Evolutionary conservation across 352 stramenopile genomes (phyloP).

Genomic region (Phytophthora sp.): DNA sequence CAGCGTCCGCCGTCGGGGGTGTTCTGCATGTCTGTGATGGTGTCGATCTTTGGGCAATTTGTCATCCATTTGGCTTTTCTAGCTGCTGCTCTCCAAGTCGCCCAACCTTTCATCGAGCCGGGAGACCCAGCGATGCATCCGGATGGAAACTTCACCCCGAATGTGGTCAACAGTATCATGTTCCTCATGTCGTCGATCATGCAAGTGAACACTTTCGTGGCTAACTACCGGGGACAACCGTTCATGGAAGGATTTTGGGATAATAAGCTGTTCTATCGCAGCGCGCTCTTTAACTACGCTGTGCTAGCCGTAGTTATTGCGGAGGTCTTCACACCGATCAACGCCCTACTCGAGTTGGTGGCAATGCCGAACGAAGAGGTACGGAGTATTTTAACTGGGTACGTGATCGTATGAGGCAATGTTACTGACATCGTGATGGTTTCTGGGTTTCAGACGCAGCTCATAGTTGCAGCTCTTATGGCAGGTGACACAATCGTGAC

Average conservation of each 20-base stretch:
- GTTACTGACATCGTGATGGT: slow-evolving; percentile 6
- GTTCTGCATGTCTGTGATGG: slow-evolving; percentile 92
- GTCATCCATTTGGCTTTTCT: slow-evolving; percentile 95
- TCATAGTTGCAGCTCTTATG: slow-evolving; percentile 58
- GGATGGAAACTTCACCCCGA: slow-evolving; percentile 96
- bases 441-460: slow-evolving; percentile 45
- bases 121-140: slow-evolving; percentile 80
- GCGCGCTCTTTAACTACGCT: slow-evolving; percentile 79
- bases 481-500: slow-evolving; percentile 57
- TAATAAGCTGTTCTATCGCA: slow-evolving; percentile 94
- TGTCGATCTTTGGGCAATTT: slow-evolving; percentile 97
- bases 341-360: slow-evolving; percentile 91
- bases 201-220: slow-evolving; percentile 96
- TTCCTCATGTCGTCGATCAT: slow-evolving; percentile 96
- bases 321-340: slow-evolving; percentile 89
- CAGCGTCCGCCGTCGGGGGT: slow-evolving; percentile 94
- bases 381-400: too few relatives aligned
- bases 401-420: too few relatives aligned
- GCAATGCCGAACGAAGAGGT: slow-evolving; percentile 80
- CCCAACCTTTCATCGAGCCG: slow-evolving; percentile 86
- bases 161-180: slow-evolving; percentile 98
- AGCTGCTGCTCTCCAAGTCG: slow-evolving; percentile 87
- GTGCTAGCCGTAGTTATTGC: slow-evolving; percentile 90
- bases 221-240: slow-evolving; percentile 98
- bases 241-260: slow-evolving; percentile 98